Evolutionary conservation across 2,329 filamentous ascomycete genomes (phyloP), one percentile per base, ranked within the genome.

Genomic region (Stachybotrys chartarum): DNA sequence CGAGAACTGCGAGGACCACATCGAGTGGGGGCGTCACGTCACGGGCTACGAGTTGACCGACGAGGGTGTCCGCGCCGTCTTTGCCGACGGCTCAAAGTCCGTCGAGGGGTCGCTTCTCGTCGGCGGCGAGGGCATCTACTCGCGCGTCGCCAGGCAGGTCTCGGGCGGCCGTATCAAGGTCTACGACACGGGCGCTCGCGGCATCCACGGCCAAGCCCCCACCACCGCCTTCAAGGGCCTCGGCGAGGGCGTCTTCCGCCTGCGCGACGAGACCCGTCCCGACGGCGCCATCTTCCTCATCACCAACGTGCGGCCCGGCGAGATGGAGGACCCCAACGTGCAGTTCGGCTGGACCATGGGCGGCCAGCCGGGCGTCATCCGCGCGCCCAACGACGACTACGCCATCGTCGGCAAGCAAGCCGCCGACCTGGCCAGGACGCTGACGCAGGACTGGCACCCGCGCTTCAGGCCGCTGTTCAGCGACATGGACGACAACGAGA

Each of bases 191-290:
- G 83, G 84, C 3, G 80, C 83, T 0, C 69, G 84, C 51, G 83
- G 83, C 1, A 86, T 87, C 30, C 84, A 87, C 60, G 85, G 84
- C 0, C 82, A 86, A 64, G 82, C 85, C 7, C 81, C 83, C 0
- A 82, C 78, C 0, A 75, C 78, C 0, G 83, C 84, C 0, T 87
- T 86, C 72, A 81, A 79, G 57, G 75, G 67, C 0, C 71, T 87
- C 1, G 83, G 84, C 1, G 84, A 87, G 65, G 84, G 85, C 2
- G 84, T 88, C 0, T 87, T 80, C 63, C 63, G 76, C 3, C n/a
- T 85, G 0, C 61, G 66, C 1, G 84, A 87, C 61, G 66, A 72
- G 2, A 70, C 73, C 0, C 71, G 75, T 12, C 66, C 75, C 0
- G 64, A 72, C 2, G 82, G 81, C 0, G 66, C 65, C 7, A 68